Base-by-base conservation (phyloP, 208 protist genomes). In the Trypanosoma theileri region DNA sequence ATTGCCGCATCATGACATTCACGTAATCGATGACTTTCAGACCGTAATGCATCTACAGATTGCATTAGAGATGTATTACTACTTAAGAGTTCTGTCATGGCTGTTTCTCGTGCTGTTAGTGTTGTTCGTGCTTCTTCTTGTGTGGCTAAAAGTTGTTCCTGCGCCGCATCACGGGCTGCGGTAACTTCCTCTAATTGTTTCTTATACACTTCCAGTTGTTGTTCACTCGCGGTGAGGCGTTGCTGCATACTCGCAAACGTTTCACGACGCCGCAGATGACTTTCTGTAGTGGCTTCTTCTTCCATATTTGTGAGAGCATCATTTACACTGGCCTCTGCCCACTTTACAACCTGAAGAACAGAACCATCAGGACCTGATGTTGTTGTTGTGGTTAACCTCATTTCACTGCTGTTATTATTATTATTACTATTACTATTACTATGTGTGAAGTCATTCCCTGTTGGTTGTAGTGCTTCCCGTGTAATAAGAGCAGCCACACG, bases 401-500 rank as follows among this genome's bases (percentile, higher is more conserved):
- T 35, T 16, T 56, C 19, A 35, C 28, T 35, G 28, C n/a, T 35
- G 21, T 42, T 45, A 64, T 8, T 19, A 28, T 7, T 26, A 61
- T 21, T 21, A 61, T 8, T 48, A 22, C 3, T 61, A 17, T 11
- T 12, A 54, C 3, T 64, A 35, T 31, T 46, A n/a, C 11, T 24
- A 9, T n/a, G n/a, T n/a, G n/a, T 68, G 0, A 9, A n/a, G 24
- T 8, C 31, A 41, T 10, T 50, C 28, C 28, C 40, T 4, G 10
- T 54, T 16, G n/a, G 26, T 8, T 58, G 35, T 21, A 90, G 52
- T 22, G 74, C 77, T 45, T 83, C 83, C 48, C 75, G 73, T 59
- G 85, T 77, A 44, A 88, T 65, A 31, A 90, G 71, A 9, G 86
- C 77, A 2, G 60, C 45, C 50, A 94, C 73, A 19, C 82, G 81